phyloP scores from a whole-genome alignment of 805 yeast genomes.

The Candida endomychidarum region DNA sequence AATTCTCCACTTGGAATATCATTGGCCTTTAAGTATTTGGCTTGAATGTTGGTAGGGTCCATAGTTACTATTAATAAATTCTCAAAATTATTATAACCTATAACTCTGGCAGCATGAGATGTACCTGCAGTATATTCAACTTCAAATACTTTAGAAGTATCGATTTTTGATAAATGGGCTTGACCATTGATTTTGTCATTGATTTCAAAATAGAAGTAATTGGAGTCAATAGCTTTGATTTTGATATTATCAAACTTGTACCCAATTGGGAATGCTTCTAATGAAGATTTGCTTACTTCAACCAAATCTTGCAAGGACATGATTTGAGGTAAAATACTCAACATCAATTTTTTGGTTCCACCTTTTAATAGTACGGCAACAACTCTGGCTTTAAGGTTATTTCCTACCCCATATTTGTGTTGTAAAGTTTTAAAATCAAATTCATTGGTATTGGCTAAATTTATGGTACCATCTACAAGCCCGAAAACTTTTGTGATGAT shows the following conservation, averaged over 20 bases:
- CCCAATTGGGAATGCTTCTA: slow-evolving; percentile 80
- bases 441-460: slow-evolving; percentile 60
- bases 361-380: slow-evolving; percentile 51
- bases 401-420: slow-evolving; percentile 67
- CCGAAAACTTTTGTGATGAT: slow-evolving; percentile 73
- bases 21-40: slow-evolving; percentile 62
- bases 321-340: slow-evolving; percentile 64
- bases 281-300: slow-evolving; percentile 23
- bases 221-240: slow-evolving; percentile 58
- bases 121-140: slow-evolving; percentile 62
- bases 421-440: slow-evolving; percentile 49
- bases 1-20: slow-evolving; percentile 79
- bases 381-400: slow-evolving; percentile 67
- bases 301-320: slow-evolving; percentile 29
- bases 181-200: slow-evolving; percentile 63
- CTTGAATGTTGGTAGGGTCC: slow-evolving; percentile 61
- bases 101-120: slow-evolving; percentile 70
- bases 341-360: slow-evolving; percentile 56
- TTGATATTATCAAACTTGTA: slow-evolving; percentile 58
- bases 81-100: slow-evolving; percentile 69
- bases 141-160: slow-evolving; percentile 44
- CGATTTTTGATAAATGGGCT: slow-evolving; percentile 73
- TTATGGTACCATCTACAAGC: slow-evolving; percentile 67
- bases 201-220: slow-evolving; percentile 56
- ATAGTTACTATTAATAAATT: slow-evolving; percentile 65